Evolutionary conservation across 2,329 filamentous ascomycete genomes (phyloP), one percentile per base, ranked within the genome.

Genomic region (Sphaceloma murrayae): DNA sequence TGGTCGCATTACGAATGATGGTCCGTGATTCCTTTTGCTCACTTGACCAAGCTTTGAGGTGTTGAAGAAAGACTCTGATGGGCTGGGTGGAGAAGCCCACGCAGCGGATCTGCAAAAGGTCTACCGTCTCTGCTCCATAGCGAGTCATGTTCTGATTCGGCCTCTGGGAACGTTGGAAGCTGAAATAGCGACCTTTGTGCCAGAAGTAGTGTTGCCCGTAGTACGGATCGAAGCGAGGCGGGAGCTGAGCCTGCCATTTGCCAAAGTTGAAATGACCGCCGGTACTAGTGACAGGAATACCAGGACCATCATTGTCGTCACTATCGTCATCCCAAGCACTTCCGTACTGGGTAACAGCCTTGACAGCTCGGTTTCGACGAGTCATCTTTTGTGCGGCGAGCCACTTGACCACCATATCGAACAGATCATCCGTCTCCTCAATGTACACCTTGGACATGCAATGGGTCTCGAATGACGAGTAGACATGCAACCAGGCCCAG

Each of bases 181-280:
- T 58, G 54, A 70, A 63, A 14, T 62, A 62, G 0, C 61, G 57
- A 3, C 67, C 63, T 1, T 63, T 56, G 46, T 66, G 60, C 49
- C 58, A 66, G 51, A 74, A 67, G 27, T 52, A 56, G 47, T 71
- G 62, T 19, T 54, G 54, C 1, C 69, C 69, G 40, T 66, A 67
- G 46, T 69, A 67, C 1, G 70, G 70, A 46, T 71, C 67, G 46
- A 68, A 74, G 2, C 61, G 59, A 1, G 67, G 68, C 1, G 70
- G 70, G 2, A 66, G 61, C 4, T 64, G 64, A 24, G 67, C 65
- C 8, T 62, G 61, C 65, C 67, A 72, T 47, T 67, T 67, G 47
- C 65, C 66, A 51, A 67, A 72, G 49, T 72, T 68, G 54, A 73
- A 68, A 34, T 70, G 61, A 2, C 63, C 65, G 8, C 60, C 54